These are phyloP conservation scores for Hippophae rhamnoides DNA, from an alignment of 306 rosid genomes.

Conservation along the genomic window DNA sequence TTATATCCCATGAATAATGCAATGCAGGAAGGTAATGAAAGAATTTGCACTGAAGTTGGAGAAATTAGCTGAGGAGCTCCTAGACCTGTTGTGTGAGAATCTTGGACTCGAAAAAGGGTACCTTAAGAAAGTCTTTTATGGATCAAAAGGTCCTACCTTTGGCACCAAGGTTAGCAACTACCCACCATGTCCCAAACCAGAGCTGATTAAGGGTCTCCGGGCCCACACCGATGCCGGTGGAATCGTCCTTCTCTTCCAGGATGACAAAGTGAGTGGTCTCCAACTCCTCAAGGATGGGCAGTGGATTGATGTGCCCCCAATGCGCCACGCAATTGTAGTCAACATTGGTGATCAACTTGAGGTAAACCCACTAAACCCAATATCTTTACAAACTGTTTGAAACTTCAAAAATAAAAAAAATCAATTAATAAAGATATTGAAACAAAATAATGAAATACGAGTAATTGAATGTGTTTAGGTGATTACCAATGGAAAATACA, in stretches of 20 bases:
- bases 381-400: no score
- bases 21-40: constrained; percentile 55
- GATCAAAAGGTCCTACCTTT: constrained; percentile 78
- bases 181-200: constrained; percentile 82
- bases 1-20: not conserved
- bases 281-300: constrained; percentile 70
- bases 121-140: constrained; percentile 61
- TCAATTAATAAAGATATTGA: not conserved
- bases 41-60: constrained; percentile 60
- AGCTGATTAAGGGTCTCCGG: constrained; percentile 78
- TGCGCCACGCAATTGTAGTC: constrained; percentile 78
- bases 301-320: constrained; percentile 87
- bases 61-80: constrained; percentile 60
- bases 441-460: not conserved
- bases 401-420: no score
- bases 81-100: constrained; percentile 81
- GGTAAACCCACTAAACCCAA: constrained; percentile 28
- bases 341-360: constrained; percentile 90
- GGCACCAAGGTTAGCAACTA: constrained; percentile 91
- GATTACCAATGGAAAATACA: constrained; percentile 84
- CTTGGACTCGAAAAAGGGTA: constrained; percentile 77
- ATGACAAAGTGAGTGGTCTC: constrained; percentile 81
- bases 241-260: constrained; percentile 77
- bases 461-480: constrained; percentile 25
- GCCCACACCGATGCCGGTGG: constrained; percentile 97